These are phyloP conservation scores for Mycena vulgaris DNA, from an alignment of 768 basidiomycete species.

Conservation along the genomic window DNA sequence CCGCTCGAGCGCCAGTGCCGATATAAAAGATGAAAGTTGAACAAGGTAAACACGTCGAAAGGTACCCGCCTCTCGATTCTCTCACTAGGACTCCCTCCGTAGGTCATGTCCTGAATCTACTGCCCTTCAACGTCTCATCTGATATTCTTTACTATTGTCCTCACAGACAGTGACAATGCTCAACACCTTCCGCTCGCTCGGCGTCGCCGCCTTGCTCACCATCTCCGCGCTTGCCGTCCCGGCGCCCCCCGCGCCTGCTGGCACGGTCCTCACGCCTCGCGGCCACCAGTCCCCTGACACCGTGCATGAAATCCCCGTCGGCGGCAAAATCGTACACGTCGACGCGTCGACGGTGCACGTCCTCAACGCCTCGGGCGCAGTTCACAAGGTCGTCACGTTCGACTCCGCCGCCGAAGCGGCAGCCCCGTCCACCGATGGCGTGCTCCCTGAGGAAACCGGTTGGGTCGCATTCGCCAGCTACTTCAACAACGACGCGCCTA, in stretches of 20 bases:
- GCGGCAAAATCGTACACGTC: conserved; percentile 15
- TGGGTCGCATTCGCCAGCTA: conserved; percentile 24
- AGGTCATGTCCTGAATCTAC: neutral
- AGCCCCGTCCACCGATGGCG: neutral
- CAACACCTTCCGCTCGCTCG: conserved; percentile 14
- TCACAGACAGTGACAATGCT: neutral
- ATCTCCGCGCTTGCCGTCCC: conserved; percentile 2
- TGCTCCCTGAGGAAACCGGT: conserved; percentile 21
- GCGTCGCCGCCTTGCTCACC: conserved; percentile 2
- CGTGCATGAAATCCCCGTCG: conserved; percentile 19
- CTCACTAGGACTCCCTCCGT: too few species aligned
- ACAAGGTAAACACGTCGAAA: too few species aligned
- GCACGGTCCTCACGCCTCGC: conserved; percentile 14
- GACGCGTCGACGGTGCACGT: conserved; percentile 18
- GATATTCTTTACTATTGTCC: neutral
- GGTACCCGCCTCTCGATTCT: too few species aligned
- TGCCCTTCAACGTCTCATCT: conserved; percentile 7
- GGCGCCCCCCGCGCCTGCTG: neutral
- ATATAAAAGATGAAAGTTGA: neutral
- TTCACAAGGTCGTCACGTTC: conserved; percentile 15
- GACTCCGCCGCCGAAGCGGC: neutral
- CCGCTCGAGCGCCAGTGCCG: neutral
- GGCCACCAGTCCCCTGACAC: conserved; percentile 6
- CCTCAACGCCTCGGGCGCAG: neutral
- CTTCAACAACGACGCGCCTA: too few species aligned